Conservation (phyloP, 805 yeast species). For the Metschnikowia dekortorum region DNA sequence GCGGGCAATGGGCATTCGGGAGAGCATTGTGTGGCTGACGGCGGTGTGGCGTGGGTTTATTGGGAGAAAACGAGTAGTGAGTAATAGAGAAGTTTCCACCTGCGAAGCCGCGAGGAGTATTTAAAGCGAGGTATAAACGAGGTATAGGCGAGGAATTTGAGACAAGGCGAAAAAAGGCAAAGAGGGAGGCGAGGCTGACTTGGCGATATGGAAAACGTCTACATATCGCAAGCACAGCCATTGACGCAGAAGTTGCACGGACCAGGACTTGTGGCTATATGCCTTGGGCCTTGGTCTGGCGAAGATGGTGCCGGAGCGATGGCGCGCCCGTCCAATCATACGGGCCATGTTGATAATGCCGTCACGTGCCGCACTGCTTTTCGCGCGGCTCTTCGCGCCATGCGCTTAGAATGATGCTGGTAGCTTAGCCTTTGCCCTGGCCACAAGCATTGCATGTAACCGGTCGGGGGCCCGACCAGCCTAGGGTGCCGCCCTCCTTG, state of each 20-base stretch:
- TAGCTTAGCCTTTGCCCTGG: not conserved
- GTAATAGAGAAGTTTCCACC: not conserved
- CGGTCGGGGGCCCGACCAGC: no score
- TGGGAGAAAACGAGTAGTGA: not conserved
- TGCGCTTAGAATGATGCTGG: not conserved
- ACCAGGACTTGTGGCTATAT: not conserved
- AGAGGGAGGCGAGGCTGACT: no score
- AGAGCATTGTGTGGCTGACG: not conserved
- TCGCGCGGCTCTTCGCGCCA: not conserved
- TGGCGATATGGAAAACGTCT: not conserved
- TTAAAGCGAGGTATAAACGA: no score
- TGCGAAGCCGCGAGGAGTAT: not conserved
- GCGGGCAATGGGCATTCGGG: not conserved
- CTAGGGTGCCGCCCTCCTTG: no score
- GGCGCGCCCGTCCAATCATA: constrained; percentile 8
- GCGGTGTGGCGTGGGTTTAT: not conserved
- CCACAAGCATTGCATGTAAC: no score
- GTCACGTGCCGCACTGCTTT: constrained; percentile 1
- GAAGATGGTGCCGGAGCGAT: not conserved
- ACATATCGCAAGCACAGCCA: not conserved
- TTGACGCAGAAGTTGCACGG: not conserved
- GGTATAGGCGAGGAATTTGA: no score
- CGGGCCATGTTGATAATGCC: constrained; percentile 12
- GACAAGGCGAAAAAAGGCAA: no score
- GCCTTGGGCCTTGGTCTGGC: not conserved